A percentile compares a stretch with the other conserved stretches of the same genome.
Evolutionary conservation across 1,284 basidiomycete genomes (phyloP).

Genomic region (Rhodotorula mucilaginosa): DNA sequence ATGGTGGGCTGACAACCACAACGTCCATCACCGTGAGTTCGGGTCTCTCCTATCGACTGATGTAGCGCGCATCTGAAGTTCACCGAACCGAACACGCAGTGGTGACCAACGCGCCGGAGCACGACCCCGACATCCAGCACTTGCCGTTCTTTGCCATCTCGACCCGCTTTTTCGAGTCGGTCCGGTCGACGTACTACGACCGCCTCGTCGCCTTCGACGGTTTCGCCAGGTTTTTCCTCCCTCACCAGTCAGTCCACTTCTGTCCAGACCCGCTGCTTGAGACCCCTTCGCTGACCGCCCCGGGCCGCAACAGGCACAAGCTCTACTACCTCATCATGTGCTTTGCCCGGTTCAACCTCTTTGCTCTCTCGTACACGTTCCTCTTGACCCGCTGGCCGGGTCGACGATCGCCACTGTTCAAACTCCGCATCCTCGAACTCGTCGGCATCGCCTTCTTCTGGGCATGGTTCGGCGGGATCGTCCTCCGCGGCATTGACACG

Average conservation of each 20-base stretch:
- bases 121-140: slow-evolving; percentile 93
- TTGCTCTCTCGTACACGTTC: slow-evolving; percentile 79
- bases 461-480: slow-evolving; percentile 64
- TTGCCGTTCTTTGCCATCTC: slow-evolving; percentile 95
- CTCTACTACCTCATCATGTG: slow-evolving; percentile 90
- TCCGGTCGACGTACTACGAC: slow-evolving; percentile 95
- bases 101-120: slow-evolving; percentile 94
- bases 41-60: not conserved
- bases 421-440: slow-evolving; percentile 57
- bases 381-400: slow-evolving; percentile 58
- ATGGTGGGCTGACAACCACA: slow-evolving; percentile 99
- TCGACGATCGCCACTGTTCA: slow-evolving; percentile 48
- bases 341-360: slow-evolving; percentile 94
- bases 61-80: slow-evolving; percentile 50
- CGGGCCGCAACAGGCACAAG: slow-evolving; percentile 59
- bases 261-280: too few relatives aligned
- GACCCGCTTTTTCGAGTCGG: slow-evolving; percentile 73
- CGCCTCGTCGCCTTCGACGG: slow-evolving; percentile 78
- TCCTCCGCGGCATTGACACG: slow-evolving; percentile 63
- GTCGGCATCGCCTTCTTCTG: slow-evolving; percentile 69
- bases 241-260: slow-evolving; percentile 58
- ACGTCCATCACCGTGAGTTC: slow-evolving; percentile 75
- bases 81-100: slow-evolving; percentile 62
- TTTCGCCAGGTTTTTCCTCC: slow-evolving; percentile 65
- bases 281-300: not conserved